A percentile compares a stretch with the other conserved stretches of the same genome.
Conservation (phyloP, 1,284 basidiomycete species). For the Dichomitus squalens region DNA sequence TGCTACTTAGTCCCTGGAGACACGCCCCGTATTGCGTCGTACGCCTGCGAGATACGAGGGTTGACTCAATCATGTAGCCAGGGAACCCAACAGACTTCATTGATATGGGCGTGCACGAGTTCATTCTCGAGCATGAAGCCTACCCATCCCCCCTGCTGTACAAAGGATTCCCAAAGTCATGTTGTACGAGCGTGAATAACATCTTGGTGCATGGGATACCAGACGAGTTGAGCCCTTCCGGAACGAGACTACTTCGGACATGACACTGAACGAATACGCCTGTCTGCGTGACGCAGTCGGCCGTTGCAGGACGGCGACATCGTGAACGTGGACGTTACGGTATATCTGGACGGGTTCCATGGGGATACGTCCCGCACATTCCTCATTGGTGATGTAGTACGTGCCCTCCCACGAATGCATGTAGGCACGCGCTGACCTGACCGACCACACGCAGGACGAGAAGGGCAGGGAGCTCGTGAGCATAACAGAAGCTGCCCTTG, state of each 20-base stretch:
- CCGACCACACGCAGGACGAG: slow-evolving; percentile 52
- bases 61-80: background rate
- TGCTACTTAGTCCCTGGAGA: background rate
- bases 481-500: slow-evolving; percentile 67
- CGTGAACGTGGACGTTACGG: slow-evolving; percentile 84
- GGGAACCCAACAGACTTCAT: slow-evolving; percentile 62
- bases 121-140: slow-evolving; percentile 67
- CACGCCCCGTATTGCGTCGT: background rate
- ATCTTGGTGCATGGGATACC: slow-evolving; percentile 85
- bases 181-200: slow-evolving; percentile 91
- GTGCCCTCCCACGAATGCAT: slow-evolving; percentile 17
- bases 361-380: slow-evolving; percentile 88
- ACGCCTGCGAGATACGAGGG: background rate
- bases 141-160: slow-evolving; percentile 91
- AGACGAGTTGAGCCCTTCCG: slow-evolving; percentile 57
- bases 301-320: slow-evolving; percentile 80
- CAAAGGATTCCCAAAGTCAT: slow-evolving; percentile 81
- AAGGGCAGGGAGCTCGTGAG: slow-evolving; percentile 65
- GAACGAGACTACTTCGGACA: too few relatives aligned
- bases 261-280: background rate
- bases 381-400: slow-evolving; percentile 74
- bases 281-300: slow-evolving; percentile 49
- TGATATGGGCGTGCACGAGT: slow-evolving; percentile 71
- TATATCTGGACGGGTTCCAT: slow-evolving; percentile 79
- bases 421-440: background rate